Evolutionary conservation across 768 basidiomycete genomes (phyloP), one percentile per base, ranked within the genome.

Genomic region (Boletus rufocinnamomeus): DNA sequence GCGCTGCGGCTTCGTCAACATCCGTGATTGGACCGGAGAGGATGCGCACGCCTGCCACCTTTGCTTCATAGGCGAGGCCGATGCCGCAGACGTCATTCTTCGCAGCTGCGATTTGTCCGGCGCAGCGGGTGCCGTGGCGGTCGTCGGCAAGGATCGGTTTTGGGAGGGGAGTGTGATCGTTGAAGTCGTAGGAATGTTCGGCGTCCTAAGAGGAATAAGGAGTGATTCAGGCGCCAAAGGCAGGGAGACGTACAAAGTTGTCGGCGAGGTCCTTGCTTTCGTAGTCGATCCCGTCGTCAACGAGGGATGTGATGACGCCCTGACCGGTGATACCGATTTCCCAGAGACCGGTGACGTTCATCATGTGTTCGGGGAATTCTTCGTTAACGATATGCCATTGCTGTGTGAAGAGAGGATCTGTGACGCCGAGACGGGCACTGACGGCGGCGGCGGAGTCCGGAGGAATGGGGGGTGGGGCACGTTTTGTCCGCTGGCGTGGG

Each of bases 371-470:
- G 5, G 88, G 89, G 63, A 79, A 85, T 35, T 91, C 82, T 59
- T 90, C 85, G 75, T 99, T 98, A 59, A 97, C 83, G 25, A 98
- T 79, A 77, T 98, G 96, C 97, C 97, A 98, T 78, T 98, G 96
- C 57, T 83, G 73, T 17, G 79, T 69, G 70, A 97, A 94, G 59
- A 88, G 77, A 0, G 96, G 96, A 69, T 98, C 96, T 27, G 76
- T 65, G 58, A 99, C 86, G 21, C 79, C 82, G 40, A 96, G 79
- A 13, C 80, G 78, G 38, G 81, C 71, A 10, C 85, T 87, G 38
- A 88, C 76, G 8, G 72, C 79, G 44, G 78, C 70, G 17, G 85
- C 64, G 1, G 62, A 73, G 6, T 72, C 63, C 0, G 79, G 79
- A 17, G 62, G 68, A 43, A 81, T 64, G 16, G 84, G 80, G 25